phyloP scores from a whole-genome alignment of 345 rosid species.

The Aquilaria sinensis region DNA sequence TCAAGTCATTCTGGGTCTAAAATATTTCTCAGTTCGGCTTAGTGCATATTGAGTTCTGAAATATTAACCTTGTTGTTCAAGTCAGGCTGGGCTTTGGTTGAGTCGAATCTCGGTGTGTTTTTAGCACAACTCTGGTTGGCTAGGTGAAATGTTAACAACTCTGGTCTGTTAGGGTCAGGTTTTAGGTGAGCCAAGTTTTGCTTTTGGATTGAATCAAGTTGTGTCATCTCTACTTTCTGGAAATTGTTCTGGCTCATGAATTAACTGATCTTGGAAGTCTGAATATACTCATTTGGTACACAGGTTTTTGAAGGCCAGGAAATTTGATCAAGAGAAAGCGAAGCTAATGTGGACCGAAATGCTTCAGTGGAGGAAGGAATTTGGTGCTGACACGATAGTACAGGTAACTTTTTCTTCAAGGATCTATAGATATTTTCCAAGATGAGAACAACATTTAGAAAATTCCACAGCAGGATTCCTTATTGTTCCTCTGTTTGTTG shows the following conservation, averaged over 20 bases:
- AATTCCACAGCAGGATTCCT: neutral
- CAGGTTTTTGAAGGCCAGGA: slow-evolving; percentile 93
- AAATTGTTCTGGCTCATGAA: neutral
- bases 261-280: slow-evolving; percentile 1
- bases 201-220: neutral
- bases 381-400: slow-evolving; percentile 61
- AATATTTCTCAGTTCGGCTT: too few species aligned
- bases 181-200: neutral
- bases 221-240: too few species aligned
- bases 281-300: slow-evolving; percentile 4
- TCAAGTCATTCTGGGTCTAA: too few species aligned
- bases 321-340: slow-evolving; percentile 78
- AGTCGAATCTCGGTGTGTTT: too few species aligned
- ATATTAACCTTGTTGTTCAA: too few species aligned
- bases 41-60: too few species aligned
- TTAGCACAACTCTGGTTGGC: too few species aligned
- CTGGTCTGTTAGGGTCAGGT: too few species aligned
- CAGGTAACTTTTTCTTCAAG: slow-evolving; percentile 39
- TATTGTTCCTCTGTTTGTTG: slow-evolving; percentile 5
- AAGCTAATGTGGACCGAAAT: slow-evolving; percentile 95
- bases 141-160: too few species aligned
- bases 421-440: neutral
- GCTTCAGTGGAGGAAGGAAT: slow-evolving; percentile 88
- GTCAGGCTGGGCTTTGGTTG: too few species aligned
- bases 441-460: neutral